Percentiles rank a stretch among this genome's conserved stretches.
Evolutionary conservation across 139 green algal genomes (phyloP).

Genomic region (Micractinium sp.): DNA sequence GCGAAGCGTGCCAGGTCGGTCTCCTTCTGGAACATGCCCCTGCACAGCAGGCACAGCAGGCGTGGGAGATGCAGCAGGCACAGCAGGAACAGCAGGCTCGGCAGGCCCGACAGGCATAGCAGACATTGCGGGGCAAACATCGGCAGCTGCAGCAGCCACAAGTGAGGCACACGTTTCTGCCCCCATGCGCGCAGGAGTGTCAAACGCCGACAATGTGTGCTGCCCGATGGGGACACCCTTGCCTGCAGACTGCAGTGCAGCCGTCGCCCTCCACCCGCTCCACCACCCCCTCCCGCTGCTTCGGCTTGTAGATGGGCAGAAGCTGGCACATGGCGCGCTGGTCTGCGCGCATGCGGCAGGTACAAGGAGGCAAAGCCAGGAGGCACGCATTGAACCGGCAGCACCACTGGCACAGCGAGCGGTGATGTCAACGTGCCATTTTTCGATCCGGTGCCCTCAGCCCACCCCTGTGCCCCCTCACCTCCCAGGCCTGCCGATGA

Average conservation of each 20-base stretch:
- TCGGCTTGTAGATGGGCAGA: conserved; percentile 80
- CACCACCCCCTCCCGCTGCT: conserved; percentile 77
- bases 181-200: background rate
- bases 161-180: background rate
- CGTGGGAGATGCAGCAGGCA: background rate
- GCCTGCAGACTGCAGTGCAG: conserved; percentile 75
- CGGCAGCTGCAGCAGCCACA: background rate
- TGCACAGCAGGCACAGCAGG: background rate
- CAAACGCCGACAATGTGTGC: too few relatives aligned
- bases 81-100: background rate
- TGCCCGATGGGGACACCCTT: background rate
- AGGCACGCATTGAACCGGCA: too few relatives aligned
- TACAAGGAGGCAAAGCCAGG: background rate
- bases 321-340: conserved; percentile 59
- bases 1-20: conserved; percentile 85
- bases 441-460: too few relatives aligned
- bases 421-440: background rate
- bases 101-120: background rate
- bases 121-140: background rate
- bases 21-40: conserved; percentile 95
- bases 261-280: conserved; percentile 77
- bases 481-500: background rate
- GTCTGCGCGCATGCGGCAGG: background rate
- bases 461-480: too few relatives aligned
- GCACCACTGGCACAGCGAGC: background rate